Conservation (phyloP, 2,329 filamentous ascomycete genomes). For the Rhinocladiella similis region DNA sequence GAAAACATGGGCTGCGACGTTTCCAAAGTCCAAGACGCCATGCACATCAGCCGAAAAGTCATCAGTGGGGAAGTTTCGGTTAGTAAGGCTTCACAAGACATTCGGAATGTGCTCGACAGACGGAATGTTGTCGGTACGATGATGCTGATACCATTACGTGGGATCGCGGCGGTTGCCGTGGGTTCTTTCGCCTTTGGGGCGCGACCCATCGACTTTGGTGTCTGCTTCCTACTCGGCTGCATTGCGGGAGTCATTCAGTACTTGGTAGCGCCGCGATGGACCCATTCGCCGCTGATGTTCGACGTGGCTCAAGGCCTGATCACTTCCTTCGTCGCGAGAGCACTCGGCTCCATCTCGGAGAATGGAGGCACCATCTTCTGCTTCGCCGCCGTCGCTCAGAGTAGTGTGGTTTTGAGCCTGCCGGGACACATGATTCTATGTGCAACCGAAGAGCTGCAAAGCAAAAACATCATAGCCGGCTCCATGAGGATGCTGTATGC, state of each 20-base stretch:
- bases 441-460: slow-evolving; percentile 66
- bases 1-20: no score
- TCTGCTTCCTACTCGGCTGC: slow-evolving; percentile 74
- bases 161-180: slow-evolving; percentile 72
- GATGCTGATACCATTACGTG: slow-evolving; percentile 66
- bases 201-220: slow-evolving; percentile 73
- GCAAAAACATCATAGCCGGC: slow-evolving; percentile 67
- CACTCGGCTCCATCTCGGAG: slow-evolving; percentile 64
- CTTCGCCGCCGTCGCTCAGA: slow-evolving; percentile 70
- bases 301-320: slow-evolving; percentile 64
- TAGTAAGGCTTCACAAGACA: no score
- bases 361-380: slow-evolving; percentile 59
- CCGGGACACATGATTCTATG: slow-evolving; percentile 66
- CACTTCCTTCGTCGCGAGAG: slow-evolving; percentile 69
- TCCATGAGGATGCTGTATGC: slow-evolving; percentile 74
- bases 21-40: slow-evolving; percentile 31
- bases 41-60: slow-evolving; percentile 50
- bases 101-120: slow-evolving; percentile 52
- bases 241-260: slow-evolving; percentile 74
- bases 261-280: slow-evolving; percentile 70
- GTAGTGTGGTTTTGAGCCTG: slow-evolving; percentile 73
- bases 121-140: slow-evolving; percentile 57
- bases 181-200: slow-evolving; percentile 79
- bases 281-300: slow-evolving; percentile 65
- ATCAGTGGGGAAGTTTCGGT: slow-evolving; percentile 46